Evolutionary conservation across 2,329 filamentous ascomycete genomes (phyloP), one percentile per base, ranked within the genome.

Genomic region (Penicillium sp.): DNA sequence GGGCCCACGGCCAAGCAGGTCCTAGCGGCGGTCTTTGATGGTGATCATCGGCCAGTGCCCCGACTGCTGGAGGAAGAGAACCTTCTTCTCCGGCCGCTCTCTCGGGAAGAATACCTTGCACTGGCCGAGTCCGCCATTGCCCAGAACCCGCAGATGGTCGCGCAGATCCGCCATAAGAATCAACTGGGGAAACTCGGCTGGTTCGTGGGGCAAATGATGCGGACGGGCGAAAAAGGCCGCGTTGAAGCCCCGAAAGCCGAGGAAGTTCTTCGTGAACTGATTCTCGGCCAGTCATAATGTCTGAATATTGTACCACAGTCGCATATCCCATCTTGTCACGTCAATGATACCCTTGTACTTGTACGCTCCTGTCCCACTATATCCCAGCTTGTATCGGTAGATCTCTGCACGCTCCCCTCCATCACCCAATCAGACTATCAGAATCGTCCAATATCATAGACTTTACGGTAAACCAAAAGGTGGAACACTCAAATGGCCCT

Each of bases 141-240:
- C 1, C 67, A 70, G 40, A 77, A 80, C 42, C 68, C 69, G 1
- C 67, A 74, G 25, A 74, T 80, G 64, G 77, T 80, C 2, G 65
- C 70, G 37, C 73, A 79, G 35, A 79, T 84, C 33, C 66, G 72
- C 28, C 66, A 70, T 31, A 79, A 76, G 52, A 73, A 74, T 0
- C 77, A 82, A 47, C 65, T 68, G 18, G 77, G 78, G n/a, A 85
- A 84, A 59, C 59, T 82, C 5, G 79, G 77, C 51, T 84, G 75
- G 68, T 75, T 84, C 50, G 73, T 85, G 10, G 81, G 81, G 8
- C 76, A 82, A 59, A 82, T 84, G 75, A 79, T 84, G 63, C 68
- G 75, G 30, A 63, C 66, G 43, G 77, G 76, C 17, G 69, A 73
- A 17, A 75, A 77, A 42, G 79, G 79, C 1, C 75, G 75, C 1